These are phyloP conservation scores for Penicillium sp. DNA, from an alignment of 2,329 filamentous ascomycete species.

Conservation along the genomic window DNA sequence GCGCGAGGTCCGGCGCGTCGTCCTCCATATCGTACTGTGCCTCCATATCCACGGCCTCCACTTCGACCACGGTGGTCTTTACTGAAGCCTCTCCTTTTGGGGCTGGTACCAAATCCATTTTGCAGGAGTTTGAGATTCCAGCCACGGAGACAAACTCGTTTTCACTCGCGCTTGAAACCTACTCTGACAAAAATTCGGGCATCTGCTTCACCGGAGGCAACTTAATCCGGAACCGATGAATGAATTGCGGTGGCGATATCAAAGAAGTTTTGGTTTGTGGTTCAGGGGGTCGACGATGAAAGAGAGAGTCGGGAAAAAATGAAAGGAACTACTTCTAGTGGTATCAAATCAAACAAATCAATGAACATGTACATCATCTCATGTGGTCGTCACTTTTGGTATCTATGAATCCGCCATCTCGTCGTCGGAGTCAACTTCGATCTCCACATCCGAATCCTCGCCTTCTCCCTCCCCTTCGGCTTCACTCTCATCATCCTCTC, in stretches of 20 bases:
- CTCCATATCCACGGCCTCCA: constrained; percentile 33
- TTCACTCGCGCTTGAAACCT: constrained; percentile 23
- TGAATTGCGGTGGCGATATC: constrained; percentile 17
- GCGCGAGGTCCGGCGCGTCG: constrained; percentile 27
- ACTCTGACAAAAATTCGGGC: constrained; percentile 26
- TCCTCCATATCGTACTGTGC: constrained; percentile 18
- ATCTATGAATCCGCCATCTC: constrained; percentile 54
- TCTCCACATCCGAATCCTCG: constrained; percentile 51
- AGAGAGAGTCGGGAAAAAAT: not conserved
- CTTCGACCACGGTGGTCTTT: constrained; percentile 37
- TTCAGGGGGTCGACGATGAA: constrained; percentile 1
- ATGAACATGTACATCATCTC: constrained; percentile 27
- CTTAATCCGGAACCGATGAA: constrained; percentile 32
- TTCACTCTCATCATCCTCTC: constrained; percentile 58
- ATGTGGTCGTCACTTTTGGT: constrained; percentile 18
- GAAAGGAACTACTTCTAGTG: constrained; percentile 22
- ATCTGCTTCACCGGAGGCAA: constrained; percentile 27
- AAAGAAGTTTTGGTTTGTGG: constrained; percentile 6
- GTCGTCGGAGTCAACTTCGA: constrained; percentile 54
- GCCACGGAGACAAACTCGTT: constrained; percentile 28
- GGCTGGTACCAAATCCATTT: constrained; percentile 42
- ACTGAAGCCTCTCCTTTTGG: constrained; percentile 34
- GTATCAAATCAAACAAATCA: constrained; percentile 32
- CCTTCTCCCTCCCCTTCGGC: constrained; percentile 54
- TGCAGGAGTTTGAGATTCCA: constrained; percentile 32